Evolutionary conservation across 257 asterid genomes (phyloP), one percentile per base, ranked within the genome.

Genomic region (Striga asiatica): DNA sequence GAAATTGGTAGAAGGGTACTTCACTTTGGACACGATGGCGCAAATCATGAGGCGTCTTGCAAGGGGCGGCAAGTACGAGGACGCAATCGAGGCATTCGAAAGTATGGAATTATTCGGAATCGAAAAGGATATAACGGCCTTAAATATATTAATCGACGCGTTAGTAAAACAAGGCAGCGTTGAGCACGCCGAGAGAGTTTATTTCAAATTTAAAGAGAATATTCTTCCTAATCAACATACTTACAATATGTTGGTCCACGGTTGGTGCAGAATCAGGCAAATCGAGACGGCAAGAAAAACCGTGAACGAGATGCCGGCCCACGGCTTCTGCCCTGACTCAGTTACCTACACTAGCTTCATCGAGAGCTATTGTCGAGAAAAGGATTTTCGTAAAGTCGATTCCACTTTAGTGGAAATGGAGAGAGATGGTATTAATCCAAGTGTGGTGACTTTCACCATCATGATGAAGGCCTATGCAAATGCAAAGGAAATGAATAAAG

Each of bases 201-300:
- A 56, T 64, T 14, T 58, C 5, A 78, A 81, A 54, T 77, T 65
- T 31, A 82, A 58, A 71, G 76, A 74, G 14, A 49, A 5, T 28
- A 56, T 84, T 55, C 65, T 68, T 59, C 95, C 93, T 5, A 66
- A 50, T 68, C 54, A 16, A 8, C 68, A 12, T 7, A 84, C 94
- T n/a, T 88, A 60, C 75, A 92, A 92, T 22, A 58, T 82, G 43
- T 72, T 88, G 22, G 65, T 79, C 39, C 94, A 84, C 34, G 97
- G 97, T 60, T 84, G 88, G 88, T 88, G 97, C 85, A 84, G 62
- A 67, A 37, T 66, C 64, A 82, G 97, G 78, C 71, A 82, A 71
- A 60, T 77, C 6, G 87, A 74, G 16, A 81, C 77, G 67, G 97
- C 98, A 28, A 70, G 37, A 53, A 63, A 54, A 60, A 71, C 68